Evolutionary conservation across 2,329 filamentous ascomycete genomes (phyloP).

Genomic region (Neopestalotiopsis rosae): DNA sequence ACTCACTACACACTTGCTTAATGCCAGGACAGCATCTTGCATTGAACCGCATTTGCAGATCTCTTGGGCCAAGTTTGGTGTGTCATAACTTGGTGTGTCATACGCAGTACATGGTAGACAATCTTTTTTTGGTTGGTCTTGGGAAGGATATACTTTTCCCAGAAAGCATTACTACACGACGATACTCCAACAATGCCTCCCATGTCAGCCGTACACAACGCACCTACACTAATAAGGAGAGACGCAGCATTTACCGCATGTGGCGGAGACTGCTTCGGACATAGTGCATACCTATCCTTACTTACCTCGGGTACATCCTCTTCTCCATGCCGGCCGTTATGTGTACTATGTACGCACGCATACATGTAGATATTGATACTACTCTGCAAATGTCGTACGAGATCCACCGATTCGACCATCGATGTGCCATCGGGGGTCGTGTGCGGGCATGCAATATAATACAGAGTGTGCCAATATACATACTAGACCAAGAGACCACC

Average conservation of each 20-base stretch:
- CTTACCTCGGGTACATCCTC: neutral
- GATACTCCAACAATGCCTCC: neutral
- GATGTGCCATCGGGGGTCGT: neutral
- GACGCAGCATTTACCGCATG: neutral
- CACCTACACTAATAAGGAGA: neutral
- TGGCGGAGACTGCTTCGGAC: neutral
- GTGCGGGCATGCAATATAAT: neutral
- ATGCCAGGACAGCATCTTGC: constrained; percentile 7
- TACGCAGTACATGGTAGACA: too few species aligned
- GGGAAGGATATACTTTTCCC: neutral
- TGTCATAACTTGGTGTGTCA: too few species aligned
- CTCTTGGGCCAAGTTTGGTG: neutral
- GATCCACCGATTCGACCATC: neutral
- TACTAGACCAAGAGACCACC: neutral
- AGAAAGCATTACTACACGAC: neutral
- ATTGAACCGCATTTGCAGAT: constrained; percentile 6
- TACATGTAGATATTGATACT: neutral
- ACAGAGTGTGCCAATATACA: neutral
- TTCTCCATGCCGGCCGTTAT: neutral
- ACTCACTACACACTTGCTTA: neutral
- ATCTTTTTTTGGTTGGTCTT: neutral
- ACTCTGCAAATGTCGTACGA: neutral
- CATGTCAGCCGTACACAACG: neutral
- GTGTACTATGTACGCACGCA: neutral
- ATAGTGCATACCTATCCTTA: too few species aligned